phyloP scores from a whole-genome alignment of 2,329 filamentous ascomycete species.

The Fusarium oligoseptatum region DNA sequence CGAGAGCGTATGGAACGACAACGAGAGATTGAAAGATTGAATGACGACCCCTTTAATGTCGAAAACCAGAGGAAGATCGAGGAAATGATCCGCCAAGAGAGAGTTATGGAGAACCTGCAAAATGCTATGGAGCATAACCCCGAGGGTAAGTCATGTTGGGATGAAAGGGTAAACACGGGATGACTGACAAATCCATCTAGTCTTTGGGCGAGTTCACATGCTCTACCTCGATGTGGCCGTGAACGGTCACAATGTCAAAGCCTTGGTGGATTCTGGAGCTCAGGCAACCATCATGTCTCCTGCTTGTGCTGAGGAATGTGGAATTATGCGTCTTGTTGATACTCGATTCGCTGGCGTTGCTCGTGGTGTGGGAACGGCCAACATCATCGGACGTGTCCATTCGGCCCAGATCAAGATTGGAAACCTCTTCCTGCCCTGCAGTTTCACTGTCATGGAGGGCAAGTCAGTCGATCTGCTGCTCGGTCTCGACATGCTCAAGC shows the following conservation, averaged over 20 bases:
- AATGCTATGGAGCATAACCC: conserved; percentile 98
- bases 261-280: conserved; percentile 95
- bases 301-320: conserved; percentile 88
- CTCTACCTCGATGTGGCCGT: conserved; percentile 97
- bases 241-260: conserved; percentile 92
- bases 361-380: conserved; percentile 92
- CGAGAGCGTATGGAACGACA: conserved; percentile 82
- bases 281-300: conserved; percentile 99
- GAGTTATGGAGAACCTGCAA: conserved; percentile 94
- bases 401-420: conserved; percentile 96
- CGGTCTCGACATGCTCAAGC: conserved; percentile 95
- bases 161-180: background rate
- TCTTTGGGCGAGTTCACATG: conserved; percentile 95
- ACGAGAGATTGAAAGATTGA: conserved; percentile 85
- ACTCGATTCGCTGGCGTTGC: conserved; percentile 92
- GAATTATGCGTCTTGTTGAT: conserved; percentile 96
- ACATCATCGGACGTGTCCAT: conserved; percentile 94
- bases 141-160: conserved; percentile 76
- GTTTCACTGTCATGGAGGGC: conserved; percentile 99
- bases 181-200: conserved; percentile 59
- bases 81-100: conserved; percentile 95
- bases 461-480: conserved; percentile 95
- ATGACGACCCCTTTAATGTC: conserved; percentile 93
- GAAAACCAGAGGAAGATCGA: conserved; percentile 94
- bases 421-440: conserved; percentile 86